A percentile compares a stretch with the other conserved stretches of the same genome.
Conservation (phyloP, 208 protist genomes). For the Trypanosomatidae sp. region DNA sequence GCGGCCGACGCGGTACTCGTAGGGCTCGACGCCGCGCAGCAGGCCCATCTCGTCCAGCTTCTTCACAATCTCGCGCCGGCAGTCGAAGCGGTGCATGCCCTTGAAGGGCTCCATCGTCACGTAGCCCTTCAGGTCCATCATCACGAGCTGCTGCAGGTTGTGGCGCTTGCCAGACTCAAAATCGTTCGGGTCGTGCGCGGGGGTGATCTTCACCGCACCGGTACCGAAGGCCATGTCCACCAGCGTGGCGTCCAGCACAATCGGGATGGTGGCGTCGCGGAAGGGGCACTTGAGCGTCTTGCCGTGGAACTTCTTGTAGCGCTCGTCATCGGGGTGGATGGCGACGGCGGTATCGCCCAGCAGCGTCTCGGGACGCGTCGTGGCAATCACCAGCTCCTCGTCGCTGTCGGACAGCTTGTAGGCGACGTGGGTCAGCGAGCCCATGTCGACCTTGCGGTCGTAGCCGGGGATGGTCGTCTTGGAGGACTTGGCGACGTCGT, state of each 20-base stretch:
- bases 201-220: constrained; percentile 98
- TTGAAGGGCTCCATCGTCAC: constrained; percentile 94
- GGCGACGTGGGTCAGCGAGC: constrained; percentile 94
- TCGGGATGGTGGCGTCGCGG: constrained; percentile 93
- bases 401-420: constrained; percentile 93
- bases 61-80: constrained; percentile 92
- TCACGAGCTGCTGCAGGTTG: constrained; percentile 94
- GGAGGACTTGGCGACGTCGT: constrained; percentile 75
- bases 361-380: constrained; percentile 99
- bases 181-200: constrained; percentile 99
- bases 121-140: constrained; percentile 96
- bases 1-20: constrained; percentile 95
- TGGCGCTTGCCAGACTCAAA: constrained; percentile 98
- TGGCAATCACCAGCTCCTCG: constrained; percentile 95
- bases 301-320: constrained; percentile 97
- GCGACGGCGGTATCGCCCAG: constrained; percentile 98
- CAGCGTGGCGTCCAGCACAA: constrained; percentile 96
- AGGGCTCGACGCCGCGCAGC: constrained; percentile 87
- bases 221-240: constrained; percentile 99
- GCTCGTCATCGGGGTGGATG: constrained; percentile 97
- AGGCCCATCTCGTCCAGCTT: constrained; percentile 90
- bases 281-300: constrained; percentile 97
- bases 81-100: constrained; percentile 97
- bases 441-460: constrained; percentile 94
- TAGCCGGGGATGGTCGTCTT: constrained; percentile 92